Evolutionary conservation across 1,284 basidiomycete species (phyloP), one percentile per base, ranked within the genome.

Genomic region (Exobasidium rhododendri): DNA sequence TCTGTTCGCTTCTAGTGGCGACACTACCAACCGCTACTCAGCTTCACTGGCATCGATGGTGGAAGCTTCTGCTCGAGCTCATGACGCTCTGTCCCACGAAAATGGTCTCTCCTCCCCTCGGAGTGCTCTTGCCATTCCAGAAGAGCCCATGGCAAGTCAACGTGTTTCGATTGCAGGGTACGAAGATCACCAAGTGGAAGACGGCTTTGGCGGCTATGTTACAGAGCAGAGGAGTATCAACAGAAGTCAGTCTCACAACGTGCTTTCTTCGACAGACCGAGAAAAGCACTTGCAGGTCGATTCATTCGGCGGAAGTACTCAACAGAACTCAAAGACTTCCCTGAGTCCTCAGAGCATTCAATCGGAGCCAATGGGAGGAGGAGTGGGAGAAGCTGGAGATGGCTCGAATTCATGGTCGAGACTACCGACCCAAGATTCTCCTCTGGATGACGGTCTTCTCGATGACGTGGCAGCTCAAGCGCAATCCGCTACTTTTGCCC

Each of bases 401-500:
- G 52, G 32, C 22, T 20, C 20, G 4, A 17, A 17, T 6, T 14
- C n/a, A 6, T 55, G 52, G 52, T 55, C 52, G 11, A 4, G 40
- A 44, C 22, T 35, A 22, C 52, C 52, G 4, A 26, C 14, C n/a
- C 30, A 56, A 45, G 26, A 20, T 3, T 40, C 17, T 40, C 14
- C n/a, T 29, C 51, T 59, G 28, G 35, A 26, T 32, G 14, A 29
- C 31, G 24, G 53, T 53, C 43, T 75, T 43, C 44, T 70, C 22
- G 70, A 73, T 28, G 73, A 75, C 35, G 59, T 75, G 1, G 73
- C 67, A 0, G 66, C 70, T n/a, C 74, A 76, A 54, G 71, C 74
- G 5, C 59, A 59, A 3, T 69, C 71, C 14, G 74, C 74, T 4
- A 76, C 74, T 2, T 58, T 56, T 40, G 74, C 74, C 11, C 65